phyloP scores from a whole-genome alignment of 345 rosid genomes.

The Rhodamnia argentea region DNA sequence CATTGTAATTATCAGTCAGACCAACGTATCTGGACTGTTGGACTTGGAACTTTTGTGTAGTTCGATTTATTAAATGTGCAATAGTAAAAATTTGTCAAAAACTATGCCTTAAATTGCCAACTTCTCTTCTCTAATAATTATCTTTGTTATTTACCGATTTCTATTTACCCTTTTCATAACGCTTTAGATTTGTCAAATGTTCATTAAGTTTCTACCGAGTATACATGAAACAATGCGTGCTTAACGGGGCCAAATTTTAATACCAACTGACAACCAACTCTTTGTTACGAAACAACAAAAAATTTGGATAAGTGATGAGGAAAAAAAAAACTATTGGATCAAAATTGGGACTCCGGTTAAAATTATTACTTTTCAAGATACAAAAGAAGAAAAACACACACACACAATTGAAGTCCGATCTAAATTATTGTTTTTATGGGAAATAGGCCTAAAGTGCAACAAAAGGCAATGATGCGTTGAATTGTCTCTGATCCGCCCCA shows the following conservation, averaged over 20 bases:
- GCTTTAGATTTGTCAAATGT: neutral
- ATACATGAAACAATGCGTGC: neutral
- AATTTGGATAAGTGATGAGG: no score
- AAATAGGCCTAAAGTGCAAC: neutral
- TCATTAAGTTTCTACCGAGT: neutral
- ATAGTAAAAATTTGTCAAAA: no score
- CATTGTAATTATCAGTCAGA: slow-evolving; percentile 1
- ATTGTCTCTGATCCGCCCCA: neutral
- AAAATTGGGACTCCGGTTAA: neutral
- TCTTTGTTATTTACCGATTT: no score
- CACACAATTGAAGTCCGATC: neutral
- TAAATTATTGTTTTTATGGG: neutral
- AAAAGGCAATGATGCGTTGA: neutral
- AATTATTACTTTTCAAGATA: neutral
- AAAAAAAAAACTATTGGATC: neutral
- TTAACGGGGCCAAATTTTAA: no score
- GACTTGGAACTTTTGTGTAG: neutral
- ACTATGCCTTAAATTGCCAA: neutral
- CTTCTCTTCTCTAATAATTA: neutral
- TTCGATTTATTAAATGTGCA: neutral
- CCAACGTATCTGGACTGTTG: neutral
- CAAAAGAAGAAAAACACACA: neutral
- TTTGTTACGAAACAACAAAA: neutral
- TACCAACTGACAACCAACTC: no score
- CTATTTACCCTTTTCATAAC: no score